Percentiles rank a stretch among this genome's conserved stretches.
Conservation (phyloP, 2,329 filamentous ascomycete species). For the Botrytis deweyae region DNA sequence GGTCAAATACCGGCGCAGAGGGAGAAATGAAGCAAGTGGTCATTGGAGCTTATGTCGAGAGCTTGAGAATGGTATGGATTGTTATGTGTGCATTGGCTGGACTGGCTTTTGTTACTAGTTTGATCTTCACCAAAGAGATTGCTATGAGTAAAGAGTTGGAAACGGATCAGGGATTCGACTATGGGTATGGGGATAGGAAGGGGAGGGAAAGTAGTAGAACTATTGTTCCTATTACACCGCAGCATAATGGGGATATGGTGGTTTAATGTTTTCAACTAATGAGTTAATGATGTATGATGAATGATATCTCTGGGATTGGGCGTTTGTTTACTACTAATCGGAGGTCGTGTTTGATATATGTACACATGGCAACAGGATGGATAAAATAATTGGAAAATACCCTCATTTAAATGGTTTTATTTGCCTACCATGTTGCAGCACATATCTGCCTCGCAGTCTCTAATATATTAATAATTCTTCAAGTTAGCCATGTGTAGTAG, state of each 20-base stretch:
- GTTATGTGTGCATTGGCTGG: conserved; percentile 32
- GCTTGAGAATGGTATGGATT: conserved; percentile 33
- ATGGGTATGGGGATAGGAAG: conserved; percentile 10
- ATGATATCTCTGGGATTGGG: neutral
- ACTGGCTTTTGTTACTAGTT: conserved; percentile 38
- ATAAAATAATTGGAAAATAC: neutral
- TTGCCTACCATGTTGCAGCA: no score
- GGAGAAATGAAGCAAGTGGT: conserved; percentile 23
- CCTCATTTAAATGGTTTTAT: neutral
- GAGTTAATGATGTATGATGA: neutral
- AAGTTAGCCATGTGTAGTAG: no score
- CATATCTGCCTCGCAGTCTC: no score
- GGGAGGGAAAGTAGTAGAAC: neutral
- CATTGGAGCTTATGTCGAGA: conserved; percentile 28
- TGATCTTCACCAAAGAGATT: conserved; percentile 46
- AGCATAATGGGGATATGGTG: neutral
- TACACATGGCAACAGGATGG: neutral
- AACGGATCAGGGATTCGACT: conserved; percentile 17
- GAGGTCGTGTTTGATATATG: neutral
- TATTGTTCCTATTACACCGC: neutral
- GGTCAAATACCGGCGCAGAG: conserved; percentile 21
- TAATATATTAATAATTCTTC: no score
- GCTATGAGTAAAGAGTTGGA: conserved; percentile 52
- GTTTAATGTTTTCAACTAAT: neutral
- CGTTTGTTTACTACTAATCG: accelerated